Conservation (phyloP, 257 asterid species). For the Leonotis leonurus region DNA sequence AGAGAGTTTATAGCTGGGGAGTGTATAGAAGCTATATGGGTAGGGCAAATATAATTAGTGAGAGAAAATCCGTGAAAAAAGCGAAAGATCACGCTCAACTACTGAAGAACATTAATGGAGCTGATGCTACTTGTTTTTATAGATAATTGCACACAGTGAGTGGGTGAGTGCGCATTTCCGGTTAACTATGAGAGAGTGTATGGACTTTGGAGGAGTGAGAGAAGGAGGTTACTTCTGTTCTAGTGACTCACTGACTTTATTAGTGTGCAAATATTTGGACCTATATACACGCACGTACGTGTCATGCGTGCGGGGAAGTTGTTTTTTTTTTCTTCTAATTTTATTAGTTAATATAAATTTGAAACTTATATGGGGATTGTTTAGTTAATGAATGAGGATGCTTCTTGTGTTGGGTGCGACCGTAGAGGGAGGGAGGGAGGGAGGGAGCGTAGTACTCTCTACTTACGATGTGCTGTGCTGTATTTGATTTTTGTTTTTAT, state of each 20-base stretch:
- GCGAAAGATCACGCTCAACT: slow-evolving; percentile 45
- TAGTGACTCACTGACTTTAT: no score
- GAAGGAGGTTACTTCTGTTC: slow-evolving; percentile 19
- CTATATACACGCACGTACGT: background rate
- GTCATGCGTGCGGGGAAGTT: background rate
- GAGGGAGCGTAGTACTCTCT: background rate
- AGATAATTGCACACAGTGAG: slow-evolving; percentile 20
- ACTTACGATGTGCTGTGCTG: slow-evolving; percentile 23
- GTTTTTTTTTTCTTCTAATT: background rate
- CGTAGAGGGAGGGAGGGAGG: no score
- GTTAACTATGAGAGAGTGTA: slow-evolving; percentile 7
- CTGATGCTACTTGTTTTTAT: background rate
- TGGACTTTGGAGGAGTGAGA: slow-evolving; percentile 8
- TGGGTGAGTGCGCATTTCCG: slow-evolving; percentile 19
- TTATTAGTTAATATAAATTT: background rate
- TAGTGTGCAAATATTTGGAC: no score
- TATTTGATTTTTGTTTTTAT: slow-evolving; percentile 8
- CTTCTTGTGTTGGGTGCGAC: slow-evolving; percentile 2
- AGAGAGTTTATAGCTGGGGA: background rate
- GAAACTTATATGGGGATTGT: background rate
- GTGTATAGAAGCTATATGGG: slow-evolving; percentile 11
- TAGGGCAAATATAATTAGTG: background rate
- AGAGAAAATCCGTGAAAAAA: slow-evolving; percentile 40
- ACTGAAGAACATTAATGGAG: slow-evolving; percentile 56
- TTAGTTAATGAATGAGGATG: background rate